A percentile compares a stretch with the other conserved stretches of the same genome.
phyloP scores from a whole-genome alignment of 179 eudicot genomes.

The Spinacia oleracea region DNA sequence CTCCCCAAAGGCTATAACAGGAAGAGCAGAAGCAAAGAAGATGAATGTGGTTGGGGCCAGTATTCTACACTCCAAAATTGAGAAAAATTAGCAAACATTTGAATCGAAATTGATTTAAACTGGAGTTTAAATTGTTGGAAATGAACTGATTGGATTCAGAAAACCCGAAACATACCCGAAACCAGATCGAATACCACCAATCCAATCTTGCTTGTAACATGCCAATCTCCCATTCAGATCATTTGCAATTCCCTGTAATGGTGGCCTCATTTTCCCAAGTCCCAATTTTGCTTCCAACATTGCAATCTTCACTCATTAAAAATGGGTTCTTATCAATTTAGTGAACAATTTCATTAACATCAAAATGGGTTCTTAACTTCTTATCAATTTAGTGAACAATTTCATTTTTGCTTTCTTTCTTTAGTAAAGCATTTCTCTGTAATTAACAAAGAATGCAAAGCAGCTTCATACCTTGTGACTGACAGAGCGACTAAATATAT shows the following conservation, averaged over 20 bases:
- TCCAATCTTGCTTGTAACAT: constrained; percentile 78
- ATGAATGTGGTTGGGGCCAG: constrained; percentile 47
- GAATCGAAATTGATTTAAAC: not conserved
- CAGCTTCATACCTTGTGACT: no score
- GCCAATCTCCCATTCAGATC: constrained; percentile 60
- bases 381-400: no score
- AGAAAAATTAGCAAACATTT: not conserved
- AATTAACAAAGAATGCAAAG: not conserved
- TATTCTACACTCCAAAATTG: constrained; percentile 23
- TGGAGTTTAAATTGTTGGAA: no score
- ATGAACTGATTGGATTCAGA: no score
- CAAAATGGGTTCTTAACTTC: not conserved
- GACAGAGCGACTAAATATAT: no score
- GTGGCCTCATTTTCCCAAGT: constrained; percentile 42
- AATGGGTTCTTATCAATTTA: not conserved
- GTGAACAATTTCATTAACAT: not conserved
- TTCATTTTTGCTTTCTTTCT: not conserved
- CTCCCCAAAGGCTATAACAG: constrained; percentile 47
- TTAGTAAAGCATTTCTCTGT: not conserved
- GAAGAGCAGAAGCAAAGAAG: constrained; percentile 55
- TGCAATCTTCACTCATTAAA: not conserved
- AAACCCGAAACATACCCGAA: constrained; percentile 41
- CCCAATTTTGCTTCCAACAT: not conserved
- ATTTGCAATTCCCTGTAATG: constrained; percentile 49
- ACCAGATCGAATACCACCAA: constrained; percentile 61